These are phyloP conservation scores for Geotrichum australiense DNA, from an alignment of 1,139 yeast genomes.

Conservation along the genomic window DNA sequence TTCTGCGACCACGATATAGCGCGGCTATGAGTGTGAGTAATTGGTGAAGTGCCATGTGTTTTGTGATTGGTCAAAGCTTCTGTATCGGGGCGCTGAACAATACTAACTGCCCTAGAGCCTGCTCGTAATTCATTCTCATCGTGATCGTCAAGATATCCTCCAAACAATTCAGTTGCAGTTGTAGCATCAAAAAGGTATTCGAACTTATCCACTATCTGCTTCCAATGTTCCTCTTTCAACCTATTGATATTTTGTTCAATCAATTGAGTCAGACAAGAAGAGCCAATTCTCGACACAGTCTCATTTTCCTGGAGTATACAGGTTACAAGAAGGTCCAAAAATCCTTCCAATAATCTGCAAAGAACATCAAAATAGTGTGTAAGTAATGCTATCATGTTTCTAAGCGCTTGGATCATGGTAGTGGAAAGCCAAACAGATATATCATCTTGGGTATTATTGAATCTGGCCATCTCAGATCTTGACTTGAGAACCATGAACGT, in stretches of 20 bases:
- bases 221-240: slow-evolving; percentile 68
- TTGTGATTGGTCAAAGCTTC: slow-evolving; percentile 7
- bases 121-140: slow-evolving; percentile 10
- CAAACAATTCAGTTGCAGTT: slow-evolving; percentile 79
- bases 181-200: slow-evolving; percentile 68
- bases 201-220: slow-evolving; percentile 54
- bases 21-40: not conserved
- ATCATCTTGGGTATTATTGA: slow-evolving; percentile 68
- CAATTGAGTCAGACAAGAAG: slow-evolving; percentile 76
- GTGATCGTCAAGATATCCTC: slow-evolving; percentile 31
- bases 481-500: slow-evolving; percentile 74
- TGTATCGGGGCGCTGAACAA: not conserved
- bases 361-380: slow-evolving; percentile 73
- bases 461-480: slow-evolving; percentile 66
- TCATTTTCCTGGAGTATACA: slow-evolving; percentile 97
- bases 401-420: slow-evolving; percentile 88
- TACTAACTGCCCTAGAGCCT: not conserved
- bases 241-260: slow-evolving; percentile 63
- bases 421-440: slow-evolving; percentile 96
- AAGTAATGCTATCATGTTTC: slow-evolving; percentile 78
- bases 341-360: slow-evolving; percentile 67
- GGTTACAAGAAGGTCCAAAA: slow-evolving; percentile 66
- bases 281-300: slow-evolving; percentile 90
- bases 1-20: slow-evolving; percentile 2
- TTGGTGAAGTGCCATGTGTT: slow-evolving; percentile 8